Conservation (phyloP, 2,329 filamentous ascomycete genomes). For the Alternaria longipes region DNA sequence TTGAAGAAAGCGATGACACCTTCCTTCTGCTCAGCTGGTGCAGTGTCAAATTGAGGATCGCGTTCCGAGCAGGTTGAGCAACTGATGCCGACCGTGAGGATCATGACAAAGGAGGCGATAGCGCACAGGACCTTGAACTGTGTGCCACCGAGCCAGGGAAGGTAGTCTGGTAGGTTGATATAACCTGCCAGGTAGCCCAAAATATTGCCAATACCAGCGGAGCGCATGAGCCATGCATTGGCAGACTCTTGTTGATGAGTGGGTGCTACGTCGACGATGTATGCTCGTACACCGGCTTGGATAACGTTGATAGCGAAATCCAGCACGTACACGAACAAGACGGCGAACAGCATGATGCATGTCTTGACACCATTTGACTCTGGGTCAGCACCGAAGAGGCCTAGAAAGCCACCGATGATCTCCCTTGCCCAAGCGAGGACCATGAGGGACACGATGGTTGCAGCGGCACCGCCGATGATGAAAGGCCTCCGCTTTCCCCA, state of each 20-base stretch:
- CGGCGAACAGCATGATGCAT: constrained; percentile 78
- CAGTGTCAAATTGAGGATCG: constrained; percentile 77
- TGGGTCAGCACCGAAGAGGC: constrained; percentile 75
- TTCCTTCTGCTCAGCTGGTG: constrained; percentile 60
- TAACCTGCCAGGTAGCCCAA: constrained; percentile 89
- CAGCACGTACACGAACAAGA: constrained; percentile 86
- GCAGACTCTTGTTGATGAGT: constrained; percentile 92
- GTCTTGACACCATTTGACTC: constrained; percentile 71
- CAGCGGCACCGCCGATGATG: constrained; percentile 60
- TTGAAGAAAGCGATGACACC: constrained; percentile 82
- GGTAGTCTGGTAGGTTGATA: constrained; percentile 74
- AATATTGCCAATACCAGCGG: constrained; percentile 89
- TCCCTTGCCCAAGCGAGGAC: constrained; percentile 61
- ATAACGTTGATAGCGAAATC: constrained; percentile 97
- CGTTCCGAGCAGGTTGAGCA: constrained; percentile 76
- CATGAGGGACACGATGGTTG: constrained; percentile 61
- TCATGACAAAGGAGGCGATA: constrained; percentile 79
- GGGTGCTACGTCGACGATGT: constrained; percentile 92
- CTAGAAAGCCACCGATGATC: constrained; percentile 70
- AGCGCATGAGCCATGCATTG: constrained; percentile 91
- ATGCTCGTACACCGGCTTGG: constrained; percentile 89
- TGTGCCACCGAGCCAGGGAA: constrained; percentile 83
- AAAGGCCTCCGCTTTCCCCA: constrained; percentile 64
- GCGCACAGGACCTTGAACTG: constrained; percentile 94
- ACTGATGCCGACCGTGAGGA: constrained; percentile 74